Percentiles rank a stretch among this genome's conserved stretches.
phyloP scores from a whole-genome alignment of 2,329 filamentous ascomycete species.

The Daldinia sp. region DNA sequence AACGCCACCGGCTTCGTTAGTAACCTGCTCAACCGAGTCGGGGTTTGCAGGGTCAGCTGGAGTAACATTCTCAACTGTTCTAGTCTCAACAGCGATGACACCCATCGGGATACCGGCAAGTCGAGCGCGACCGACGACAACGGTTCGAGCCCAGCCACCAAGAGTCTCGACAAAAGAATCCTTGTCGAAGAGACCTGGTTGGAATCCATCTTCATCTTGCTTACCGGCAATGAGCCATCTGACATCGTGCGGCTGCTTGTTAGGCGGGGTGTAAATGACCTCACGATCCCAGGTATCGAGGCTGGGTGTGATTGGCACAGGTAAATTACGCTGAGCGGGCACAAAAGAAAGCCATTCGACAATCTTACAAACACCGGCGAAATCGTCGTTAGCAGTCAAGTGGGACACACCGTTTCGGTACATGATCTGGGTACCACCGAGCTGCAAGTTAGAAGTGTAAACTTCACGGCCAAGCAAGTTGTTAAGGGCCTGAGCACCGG shows the following conservation, averaged over 20 bases:
- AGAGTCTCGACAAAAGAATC: slow-evolving; percentile 97
- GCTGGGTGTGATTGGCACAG: slow-evolving; percentile 89
- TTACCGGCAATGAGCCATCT: slow-evolving; percentile 92
- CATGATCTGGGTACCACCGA: slow-evolving; percentile 99
- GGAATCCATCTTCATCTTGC: slow-evolving; percentile 84
- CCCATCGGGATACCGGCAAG: slow-evolving; percentile 97
- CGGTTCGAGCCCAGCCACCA: slow-evolving; percentile 95
- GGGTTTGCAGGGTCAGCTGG: slow-evolving; percentile 98
- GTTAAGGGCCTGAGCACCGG: slow-evolving; percentile 96
- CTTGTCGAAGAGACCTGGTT: slow-evolving; percentile 93
- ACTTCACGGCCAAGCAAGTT: slow-evolving; percentile 97
- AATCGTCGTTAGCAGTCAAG: slow-evolving; percentile 97
- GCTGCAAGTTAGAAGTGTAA: slow-evolving; percentile 98
- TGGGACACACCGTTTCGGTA: slow-evolving; percentile 99
- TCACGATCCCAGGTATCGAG: slow-evolving; percentile 93
- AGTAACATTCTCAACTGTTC: slow-evolving; percentile 94
- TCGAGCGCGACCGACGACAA: slow-evolving; percentile 94
- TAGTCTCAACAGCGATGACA: slow-evolving; percentile 96
- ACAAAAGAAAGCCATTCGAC: slow-evolving; percentile 98
- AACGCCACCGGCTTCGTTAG: slow-evolving; percentile 94
- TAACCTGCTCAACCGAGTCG: slow-evolving; percentile 95
- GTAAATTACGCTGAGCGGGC: slow-evolving; percentile 91
- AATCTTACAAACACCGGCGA: slow-evolving; percentile 96
- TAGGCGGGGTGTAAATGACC: slow-evolving; percentile 80
- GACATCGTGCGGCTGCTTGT: slow-evolving; percentile 90